A percentile compares a stretch with the other conserved stretches of the same genome.
Evolutionary conservation across 306 rosid species (phyloP).

Genomic region (Prunus persica): DNA sequence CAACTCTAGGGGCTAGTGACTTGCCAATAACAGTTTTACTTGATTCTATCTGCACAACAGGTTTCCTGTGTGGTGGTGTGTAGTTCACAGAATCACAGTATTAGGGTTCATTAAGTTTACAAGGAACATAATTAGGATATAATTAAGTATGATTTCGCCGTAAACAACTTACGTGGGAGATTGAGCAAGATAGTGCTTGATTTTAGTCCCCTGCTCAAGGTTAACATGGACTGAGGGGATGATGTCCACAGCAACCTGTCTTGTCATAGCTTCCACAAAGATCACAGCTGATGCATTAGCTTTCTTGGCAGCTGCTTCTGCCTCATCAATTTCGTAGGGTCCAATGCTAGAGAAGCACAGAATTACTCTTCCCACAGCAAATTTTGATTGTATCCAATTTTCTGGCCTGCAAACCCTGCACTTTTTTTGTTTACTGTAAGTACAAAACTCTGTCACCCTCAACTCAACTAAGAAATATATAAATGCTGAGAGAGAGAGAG

Average conservation of each 20-base stretch:
- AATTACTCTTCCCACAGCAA: constrained; percentile 31
- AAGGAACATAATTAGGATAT: too few relatives aligned
- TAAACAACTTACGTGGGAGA: constrained; percentile 24
- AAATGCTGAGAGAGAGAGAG: background rate
- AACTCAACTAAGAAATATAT: too few relatives aligned
- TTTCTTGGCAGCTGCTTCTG: constrained; percentile 30
- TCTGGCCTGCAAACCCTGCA: constrained; percentile 34
- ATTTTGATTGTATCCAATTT: constrained; percentile 13
- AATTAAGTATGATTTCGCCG: background rate
- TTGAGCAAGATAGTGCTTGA: constrained; percentile 32
- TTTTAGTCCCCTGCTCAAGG: constrained; percentile 34
- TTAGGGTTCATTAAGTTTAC: too few relatives aligned
- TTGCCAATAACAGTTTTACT: constrained; percentile 20
- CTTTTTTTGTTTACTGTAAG: too few relatives aligned
- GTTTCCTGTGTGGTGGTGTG: constrained; percentile 16
- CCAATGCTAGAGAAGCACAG: constrained; percentile 46
- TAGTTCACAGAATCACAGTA: background rate
- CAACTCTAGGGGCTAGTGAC: constrained; percentile 45
- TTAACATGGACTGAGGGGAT: constrained; percentile 42
- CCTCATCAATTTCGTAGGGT: constrained; percentile 12
- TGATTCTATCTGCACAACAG: constrained; percentile 22
- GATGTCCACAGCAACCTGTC: constrained; percentile 21
- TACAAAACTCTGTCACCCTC: too few relatives aligned
- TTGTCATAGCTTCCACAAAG: constrained; percentile 33
- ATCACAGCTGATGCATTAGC: constrained; percentile 43